Evolutionary conservation across 75 land plant species (phyloP), one percentile per base, ranked within the genome.

Genomic region (Pseudotsuga menziesii): DNA sequence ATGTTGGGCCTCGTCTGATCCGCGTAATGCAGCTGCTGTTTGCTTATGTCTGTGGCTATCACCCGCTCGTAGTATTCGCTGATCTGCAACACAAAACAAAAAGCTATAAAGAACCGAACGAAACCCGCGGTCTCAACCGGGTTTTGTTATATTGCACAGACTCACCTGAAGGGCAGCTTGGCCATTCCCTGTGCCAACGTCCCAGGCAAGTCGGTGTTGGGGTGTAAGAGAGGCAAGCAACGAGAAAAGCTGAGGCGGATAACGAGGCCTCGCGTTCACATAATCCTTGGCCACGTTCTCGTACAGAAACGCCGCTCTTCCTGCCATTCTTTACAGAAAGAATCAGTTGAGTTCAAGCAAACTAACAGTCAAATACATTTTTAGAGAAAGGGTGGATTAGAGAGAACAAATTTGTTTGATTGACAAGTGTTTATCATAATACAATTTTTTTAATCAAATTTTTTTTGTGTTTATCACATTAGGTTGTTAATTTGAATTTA

Each of bases 151-250:
- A n/a, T n/a, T n/a, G n/a, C n/a, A n/a, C n/a, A 91, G 91, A 72
- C 86, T 58, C 56, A 66, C 74, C 54, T 48, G 54, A 48, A 48
- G 54, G 12, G 91, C 89, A n/a, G 97, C 97, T 61, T 94, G 97
- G 79, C 97, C 94, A 77, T 72, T 94, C 58, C 97, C 97, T 60
- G 94, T 86, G 86, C 94, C 94, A 62, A 82, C 94, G 66, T 94
- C 97, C 97, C 97, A 94, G 4, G 79, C 94, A 29, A 84, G 87
- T 20, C 78, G 63, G 78, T 78, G 94, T 25, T 4, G 5, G 44
- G 92, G 92, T 2, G 89, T 83, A 20, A 83, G 87, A 62, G 92
- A 86, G 41, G 94, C 87, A 61, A 94, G 81, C 90, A 83, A 88
- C 0, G 75, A 72, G 88, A 91, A 94, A 62, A 94, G 83, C 20